phyloP scores from a whole-genome alignment of 495 filamentous ascomycete species.

The Thermothielavioides terrestris region DNA sequence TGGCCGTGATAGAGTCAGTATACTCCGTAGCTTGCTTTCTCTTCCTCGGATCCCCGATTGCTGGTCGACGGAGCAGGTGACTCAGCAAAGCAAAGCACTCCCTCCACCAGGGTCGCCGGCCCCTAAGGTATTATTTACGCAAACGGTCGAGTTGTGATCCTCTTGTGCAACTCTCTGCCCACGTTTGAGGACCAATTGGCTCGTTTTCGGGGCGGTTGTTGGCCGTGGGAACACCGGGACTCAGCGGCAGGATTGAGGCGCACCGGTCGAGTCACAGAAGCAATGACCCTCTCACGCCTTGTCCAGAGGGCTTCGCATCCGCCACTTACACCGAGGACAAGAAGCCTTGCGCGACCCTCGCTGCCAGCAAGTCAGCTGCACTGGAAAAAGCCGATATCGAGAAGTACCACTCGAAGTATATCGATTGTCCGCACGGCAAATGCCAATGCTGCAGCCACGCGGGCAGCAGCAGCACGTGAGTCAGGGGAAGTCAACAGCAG shows the following conservation, averaged over 20 bases:
- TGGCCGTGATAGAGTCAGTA: not conserved
- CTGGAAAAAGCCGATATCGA: not conserved
- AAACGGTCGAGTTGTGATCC: not conserved
- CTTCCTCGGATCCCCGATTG: not conserved
- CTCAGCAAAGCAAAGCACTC: not conserved
- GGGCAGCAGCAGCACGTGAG: not conserved
- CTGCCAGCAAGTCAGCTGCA: not conserved
- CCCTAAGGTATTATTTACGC: too few species aligned
- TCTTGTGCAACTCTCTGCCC: not conserved
- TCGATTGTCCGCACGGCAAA: not conserved
- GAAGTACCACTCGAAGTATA: not conserved
- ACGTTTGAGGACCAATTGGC: not conserved
- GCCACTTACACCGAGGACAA: not conserved
- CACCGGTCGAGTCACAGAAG: not conserved
- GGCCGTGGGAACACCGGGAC: not conserved
- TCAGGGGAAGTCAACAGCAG: constrained; percentile 4
- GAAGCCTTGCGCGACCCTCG: not conserved
- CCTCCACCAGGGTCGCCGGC: too few species aligned
- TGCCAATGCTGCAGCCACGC: not conserved
- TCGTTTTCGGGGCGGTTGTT: not conserved
- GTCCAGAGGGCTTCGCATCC: not conserved
- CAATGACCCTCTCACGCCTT: constrained; percentile 11
- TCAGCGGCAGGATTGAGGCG: not conserved
- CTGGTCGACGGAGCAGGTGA: constrained; percentile 1
- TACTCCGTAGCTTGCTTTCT: too few species aligned